Evolutionary conservation across 2,329 filamentous ascomycete genomes (phyloP).

Genomic region (Curvularia sp.): DNA sequence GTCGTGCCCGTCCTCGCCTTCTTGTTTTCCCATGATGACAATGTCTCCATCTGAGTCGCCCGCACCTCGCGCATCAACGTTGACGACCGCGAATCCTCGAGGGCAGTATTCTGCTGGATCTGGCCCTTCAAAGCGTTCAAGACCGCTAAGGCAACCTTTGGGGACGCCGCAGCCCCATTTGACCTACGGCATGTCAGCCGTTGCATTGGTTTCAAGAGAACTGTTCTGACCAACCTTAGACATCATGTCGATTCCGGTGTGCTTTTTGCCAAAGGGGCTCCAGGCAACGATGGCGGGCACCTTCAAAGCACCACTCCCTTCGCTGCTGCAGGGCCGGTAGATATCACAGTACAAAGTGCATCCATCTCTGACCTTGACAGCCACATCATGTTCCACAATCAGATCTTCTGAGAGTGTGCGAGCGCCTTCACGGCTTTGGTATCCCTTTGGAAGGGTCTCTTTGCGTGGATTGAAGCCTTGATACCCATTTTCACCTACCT

Average conservation of each 20-base stretch:
- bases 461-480: slow-evolving; percentile 19
- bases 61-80: slow-evolving; percentile 38
- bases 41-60: slow-evolving; percentile 42
- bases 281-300: slow-evolving; percentile 54
- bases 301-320: slow-evolving; percentile 21
- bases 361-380: slow-evolving; percentile 19
- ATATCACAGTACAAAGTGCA: slow-evolving; percentile 19
- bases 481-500: slow-evolving; percentile 18
- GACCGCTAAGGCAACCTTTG: slow-evolving; percentile 18
- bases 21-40: slow-evolving; percentile 16
- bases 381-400: slow-evolving; percentile 17
- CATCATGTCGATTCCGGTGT: slow-evolving; percentile 18
- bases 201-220: not conserved
- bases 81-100: slow-evolving; percentile 44
- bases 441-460: slow-evolving; percentile 16
- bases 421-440: slow-evolving; percentile 11
- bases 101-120: slow-evolving; percentile 48
- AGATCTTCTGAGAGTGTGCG: slow-evolving; percentile 13
- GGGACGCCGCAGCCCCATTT: slow-evolving; percentile 16
- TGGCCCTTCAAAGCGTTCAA: slow-evolving; percentile 53
- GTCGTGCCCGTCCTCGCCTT: slow-evolving; percentile 56
- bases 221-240: not conserved
- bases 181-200: not conserved
- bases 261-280: slow-evolving; percentile 54
- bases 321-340: slow-evolving; percentile 27